Evolutionary conservation across 768 basidiomycete species (phyloP).

Genomic region (Mrakia blollopis): DNA sequence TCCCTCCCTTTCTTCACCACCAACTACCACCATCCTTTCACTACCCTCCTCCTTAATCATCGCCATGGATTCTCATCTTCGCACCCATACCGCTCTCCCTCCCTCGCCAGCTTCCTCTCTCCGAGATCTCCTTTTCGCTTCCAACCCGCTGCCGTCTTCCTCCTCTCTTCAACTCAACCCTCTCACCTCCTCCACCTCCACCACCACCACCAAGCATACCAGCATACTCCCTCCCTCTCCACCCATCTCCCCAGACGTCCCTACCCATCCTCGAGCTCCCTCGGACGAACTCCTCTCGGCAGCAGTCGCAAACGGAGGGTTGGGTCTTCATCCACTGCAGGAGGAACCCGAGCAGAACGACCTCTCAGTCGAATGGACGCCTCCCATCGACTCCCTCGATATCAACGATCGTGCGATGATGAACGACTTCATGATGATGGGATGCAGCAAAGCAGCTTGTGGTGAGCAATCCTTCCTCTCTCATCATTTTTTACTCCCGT

Average conservation of each 20-base stretch:
- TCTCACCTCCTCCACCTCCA: background rate
- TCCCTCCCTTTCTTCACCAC: too few species aligned
- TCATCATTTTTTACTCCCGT: too few species aligned
- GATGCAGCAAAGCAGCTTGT: background rate
- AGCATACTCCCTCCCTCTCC: background rate
- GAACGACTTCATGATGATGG: background rate
- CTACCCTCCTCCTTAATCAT: too few species aligned
- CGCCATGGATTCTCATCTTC: background rate
- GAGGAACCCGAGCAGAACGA: background rate
- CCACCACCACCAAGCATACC: background rate
- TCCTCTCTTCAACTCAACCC: background rate
- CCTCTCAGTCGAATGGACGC: background rate
- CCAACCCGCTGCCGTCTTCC: background rate
- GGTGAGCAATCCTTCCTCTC: background rate
- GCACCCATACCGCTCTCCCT: background rate
- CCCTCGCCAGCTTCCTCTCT: background rate
- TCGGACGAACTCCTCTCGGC: background rate
- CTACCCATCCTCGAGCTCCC: background rate
- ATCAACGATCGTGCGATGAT: background rate
- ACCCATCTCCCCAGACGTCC: slow-evolving; percentile 2
- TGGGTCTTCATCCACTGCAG: background rate
- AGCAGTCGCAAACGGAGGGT: background rate
- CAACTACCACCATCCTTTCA: too few species aligned
- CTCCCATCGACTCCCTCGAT: background rate
- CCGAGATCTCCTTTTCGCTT: background rate